These are phyloP conservation scores for Sporothrix curviconia DNA, from an alignment of 2,329 filamentous ascomycete species.

Conservation along the genomic window DNA sequence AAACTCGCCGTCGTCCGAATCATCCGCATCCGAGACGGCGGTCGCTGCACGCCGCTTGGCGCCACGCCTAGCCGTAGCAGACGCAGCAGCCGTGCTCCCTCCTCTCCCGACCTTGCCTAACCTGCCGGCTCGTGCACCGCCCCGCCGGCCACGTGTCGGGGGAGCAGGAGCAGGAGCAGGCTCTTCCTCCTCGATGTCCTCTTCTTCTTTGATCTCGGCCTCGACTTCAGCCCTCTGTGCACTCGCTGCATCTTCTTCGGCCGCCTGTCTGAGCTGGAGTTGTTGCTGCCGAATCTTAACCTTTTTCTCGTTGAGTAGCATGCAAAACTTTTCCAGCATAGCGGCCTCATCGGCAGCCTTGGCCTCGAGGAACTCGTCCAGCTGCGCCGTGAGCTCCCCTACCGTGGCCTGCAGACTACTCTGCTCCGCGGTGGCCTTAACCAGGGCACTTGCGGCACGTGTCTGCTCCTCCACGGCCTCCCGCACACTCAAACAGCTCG, in stretches of 20 bases:
- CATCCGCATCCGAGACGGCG: slow-evolving; percentile 35
- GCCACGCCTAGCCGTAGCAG: slow-evolving; percentile 23
- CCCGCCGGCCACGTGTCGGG: background rate
- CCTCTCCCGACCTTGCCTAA: background rate
- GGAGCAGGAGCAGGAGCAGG: background rate
- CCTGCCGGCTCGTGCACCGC: background rate
- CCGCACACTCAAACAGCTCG: slow-evolving; percentile 63
- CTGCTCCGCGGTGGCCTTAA: slow-evolving; percentile 35
- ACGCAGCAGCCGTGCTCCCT: slow-evolving; percentile 13
- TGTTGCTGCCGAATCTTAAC: slow-evolving; percentile 71
- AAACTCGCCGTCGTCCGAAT: slow-evolving; percentile 37
- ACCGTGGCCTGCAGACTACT: slow-evolving; percentile 49
- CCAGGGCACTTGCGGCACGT: slow-evolving; percentile 38
- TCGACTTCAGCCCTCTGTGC: background rate
- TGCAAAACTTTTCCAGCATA: slow-evolving; percentile 62
- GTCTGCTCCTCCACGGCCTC: slow-evolving; percentile 45
- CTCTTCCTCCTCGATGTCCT: slow-evolving; percentile 2
- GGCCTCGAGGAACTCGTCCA: slow-evolving; percentile 58
- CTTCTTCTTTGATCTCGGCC: slow-evolving; percentile 24
- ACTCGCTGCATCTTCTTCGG: background rate
- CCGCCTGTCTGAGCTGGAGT: slow-evolving; percentile 41
- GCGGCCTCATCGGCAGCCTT: slow-evolving; percentile 62
- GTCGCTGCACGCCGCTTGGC: slow-evolving; percentile 28
- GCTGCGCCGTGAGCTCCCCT: slow-evolving; percentile 51
- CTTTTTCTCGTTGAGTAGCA: slow-evolving; percentile 72